Evolutionary conservation across 371 early-diverging fungal species (phyloP), one percentile per base, ranked within the genome.

Genomic region (Neoconidiobolus thromboides): DNA sequence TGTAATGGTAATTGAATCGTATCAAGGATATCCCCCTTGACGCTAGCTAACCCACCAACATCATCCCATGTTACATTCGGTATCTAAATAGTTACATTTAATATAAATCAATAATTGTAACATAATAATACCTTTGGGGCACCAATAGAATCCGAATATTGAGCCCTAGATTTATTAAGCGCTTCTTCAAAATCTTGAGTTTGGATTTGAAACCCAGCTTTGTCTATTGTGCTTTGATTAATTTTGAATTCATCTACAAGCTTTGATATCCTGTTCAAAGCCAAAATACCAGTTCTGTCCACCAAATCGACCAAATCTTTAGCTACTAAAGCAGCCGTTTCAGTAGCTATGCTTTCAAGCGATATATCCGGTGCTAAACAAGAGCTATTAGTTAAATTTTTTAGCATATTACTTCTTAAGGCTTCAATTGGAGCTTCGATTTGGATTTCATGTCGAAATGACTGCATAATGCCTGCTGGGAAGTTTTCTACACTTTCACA

Each of bases 31-130:
- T 92, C 93, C 62, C 89, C 85, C 68, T 98, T 99, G 50, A 98
- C 98, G 49, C 86, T 80, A 4, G 91, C 91, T 58, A 99, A 71
- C 7, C 99, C 99, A 60, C 99, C 99, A 36, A 99, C 93, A 72
- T 99, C 99, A 60, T 93, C 94, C 95, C 98, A 99, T 5, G 86
- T 88, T 15, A 98, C 93, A 53, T 81, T 85, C 2, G 96, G 95
- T 59, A 95, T 95, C 81, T 26, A 26, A 26, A 26, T 26, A 26
- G 26, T 26, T 26, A 26, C 26, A 26, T 26, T 26, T 26, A 26
- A 26, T 26, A 26, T 26, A 26, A 26, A 26, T 81, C 54, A 0
- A 38, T 6, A 3, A 36, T 46, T 39, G 41, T 61, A 58, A 65
- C 76, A 79, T 75, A 26, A 26, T 26, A 26, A 26, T 26, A 26